phyloP scores from a whole-genome alignment of 768 basidiomycete species.

The Termitomyces bulborhizus region DNA sequence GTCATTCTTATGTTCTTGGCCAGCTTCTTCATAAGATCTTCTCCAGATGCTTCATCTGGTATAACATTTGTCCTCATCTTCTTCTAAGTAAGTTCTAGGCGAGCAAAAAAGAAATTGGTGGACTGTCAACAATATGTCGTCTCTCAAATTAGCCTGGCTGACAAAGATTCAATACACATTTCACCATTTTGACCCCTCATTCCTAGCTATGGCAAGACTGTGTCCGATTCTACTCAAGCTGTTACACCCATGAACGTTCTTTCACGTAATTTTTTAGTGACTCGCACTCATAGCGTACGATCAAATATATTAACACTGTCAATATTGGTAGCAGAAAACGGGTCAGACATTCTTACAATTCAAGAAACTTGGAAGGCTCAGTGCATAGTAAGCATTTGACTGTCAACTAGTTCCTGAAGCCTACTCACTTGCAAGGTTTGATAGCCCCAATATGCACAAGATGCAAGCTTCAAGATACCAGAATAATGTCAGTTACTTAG shows the following conservation, averaged over 20 bases:
- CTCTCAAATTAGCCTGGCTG: too few species aligned
- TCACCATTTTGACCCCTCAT: neutral
- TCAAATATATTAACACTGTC: neutral
- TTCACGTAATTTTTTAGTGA: neutral
- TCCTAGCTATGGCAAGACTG: neutral
- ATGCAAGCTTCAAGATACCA: neutral
- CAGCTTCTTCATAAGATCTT: neutral
- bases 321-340: neutral
- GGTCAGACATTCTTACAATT: neutral
- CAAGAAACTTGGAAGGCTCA: neutral
- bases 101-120: neutral
- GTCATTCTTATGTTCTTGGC: neutral
- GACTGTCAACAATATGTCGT: too few species aligned
- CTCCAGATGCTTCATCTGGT: neutral
- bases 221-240: neutral
- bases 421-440: neutral
- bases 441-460: neutral
- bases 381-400: too few species aligned
- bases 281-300: neutral
- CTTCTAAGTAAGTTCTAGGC: neutral
- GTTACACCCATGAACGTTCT: too few species aligned
- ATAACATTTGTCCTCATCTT: neutral
- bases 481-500: too few species aligned
- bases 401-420: neutral
- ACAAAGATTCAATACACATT: neutral